Evolutionary conservation across 441 rosid genomes (phyloP), one percentile per base, ranked within the genome.

Genomic region (Gossypium lobatum): DNA sequence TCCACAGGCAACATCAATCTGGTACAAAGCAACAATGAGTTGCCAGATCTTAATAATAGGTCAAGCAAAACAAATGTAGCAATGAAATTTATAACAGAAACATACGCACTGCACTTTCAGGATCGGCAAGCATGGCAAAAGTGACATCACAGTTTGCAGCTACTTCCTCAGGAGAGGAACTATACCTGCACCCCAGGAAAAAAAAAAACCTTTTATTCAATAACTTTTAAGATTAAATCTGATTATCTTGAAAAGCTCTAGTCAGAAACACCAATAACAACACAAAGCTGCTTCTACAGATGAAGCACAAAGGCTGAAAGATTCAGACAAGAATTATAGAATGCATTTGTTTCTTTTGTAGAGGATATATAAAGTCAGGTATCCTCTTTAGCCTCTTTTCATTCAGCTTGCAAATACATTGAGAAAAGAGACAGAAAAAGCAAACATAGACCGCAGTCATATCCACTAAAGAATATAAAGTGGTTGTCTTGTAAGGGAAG

Each of bases 101-200:
- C 83, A 87, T 88, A 91, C 97, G 82, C 91, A 93, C 98, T 85
- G 98, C 95, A 87, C 93, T 89, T 84, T 92, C 92, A 77, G 98
- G 98, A 85, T 90, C 95, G 5, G 98, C 93, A 57, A 93, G 95
- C 98, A 93, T 92, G 45, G 97, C 86, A 81, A 93, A 88, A 21
- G 96, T 93, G 80, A 92, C 80, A 84, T 92, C 97, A 78, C 93
- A 92, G 28, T 85, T 74, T 20, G 95, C 95, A 75, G 96, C 86
- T 42, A 93, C 98, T 86, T 93, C 96, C 80, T 90, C 88, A 6
- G 98, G 96, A 72, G 89, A 85, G 68, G 96, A 75, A 75, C 82
- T 86, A 83, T 89, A 92, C 76, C 98, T 92, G 80, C 77, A 84
- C 14, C 20, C 68, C 66, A 8, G 21, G 4, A 25, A 28, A 16